Base-by-base conservation (phyloP, 1,284 basidiomycete genomes). In the Anthracocystis walkeri region DNA sequence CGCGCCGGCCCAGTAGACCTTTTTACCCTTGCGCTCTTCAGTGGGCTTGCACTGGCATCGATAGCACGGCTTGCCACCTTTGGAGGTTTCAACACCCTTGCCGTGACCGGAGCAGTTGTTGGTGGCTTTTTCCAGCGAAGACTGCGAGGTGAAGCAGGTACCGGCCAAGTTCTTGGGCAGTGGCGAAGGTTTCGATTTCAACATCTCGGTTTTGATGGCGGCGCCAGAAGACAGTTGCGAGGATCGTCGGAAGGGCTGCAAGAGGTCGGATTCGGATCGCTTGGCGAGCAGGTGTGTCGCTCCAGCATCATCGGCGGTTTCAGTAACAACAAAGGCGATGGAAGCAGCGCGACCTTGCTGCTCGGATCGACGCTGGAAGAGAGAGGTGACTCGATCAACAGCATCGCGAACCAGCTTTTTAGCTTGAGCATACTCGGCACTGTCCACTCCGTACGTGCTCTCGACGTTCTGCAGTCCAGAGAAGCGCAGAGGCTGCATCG, bases 101-200 rank as follows among this genome's bases (percentile, higher is more conserved):
- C 82, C 82, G 53, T 75, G 78, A 18, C 80, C 80, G 3, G 65
- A 74, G 63, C 82, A 84, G 12, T 61, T 53, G 61, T 60, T 61
- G 12, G 78, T 83, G 2, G 81, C 80, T 10, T 76, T 51, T 8
- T 75, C 65, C 16, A 84, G 68, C 21, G 68, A 65, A 11, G 60
- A 50, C 23, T 58, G 53, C 25, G 64, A 64, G 16, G 53, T 58
- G 65, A 80, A 79, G 72, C 81, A 82, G 27, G 68, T 72, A 16
- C 65, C 71, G 1, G 58, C 38, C 3, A 76, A 58, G 62, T 76
- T 66, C 58, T 58, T 58, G 58, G 64, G 55, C 20, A 64, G 49
- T 2, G 52, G 16, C 23, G 65, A 66, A n/a, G 66, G 52, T 21
- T 57, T 45, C 45, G 31, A 49, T 4, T 42, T 38, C 1, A 56